A percentile compares a stretch with the other conserved stretches of the same genome.
These are phyloP conservation scores for Coemansia sp. DNA, from an alignment of 192 early-diverging fungal genomes.

Conservation along the genomic window DNA sequence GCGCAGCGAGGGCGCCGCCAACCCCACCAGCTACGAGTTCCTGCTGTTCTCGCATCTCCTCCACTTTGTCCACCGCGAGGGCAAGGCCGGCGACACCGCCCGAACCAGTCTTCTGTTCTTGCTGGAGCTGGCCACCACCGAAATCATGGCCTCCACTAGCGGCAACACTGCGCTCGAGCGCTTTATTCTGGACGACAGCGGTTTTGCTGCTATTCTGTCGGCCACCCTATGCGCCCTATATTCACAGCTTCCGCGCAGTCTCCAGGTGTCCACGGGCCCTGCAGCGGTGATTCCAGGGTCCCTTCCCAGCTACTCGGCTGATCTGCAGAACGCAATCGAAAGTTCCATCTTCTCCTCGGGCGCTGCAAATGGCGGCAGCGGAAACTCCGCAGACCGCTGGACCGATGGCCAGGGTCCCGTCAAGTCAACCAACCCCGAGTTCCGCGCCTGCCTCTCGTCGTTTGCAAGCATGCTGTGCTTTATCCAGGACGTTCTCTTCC, in stretches of 20 bases:
- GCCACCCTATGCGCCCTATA: slow-evolving; percentile 87
- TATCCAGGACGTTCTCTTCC: slow-evolving; percentile 46
- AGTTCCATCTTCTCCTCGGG: slow-evolving; percentile 63
- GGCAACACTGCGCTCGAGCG: slow-evolving; percentile 67
- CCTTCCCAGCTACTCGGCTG: slow-evolving; percentile 51
- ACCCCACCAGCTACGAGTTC: slow-evolving; percentile 66
- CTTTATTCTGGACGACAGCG: slow-evolving; percentile 76
- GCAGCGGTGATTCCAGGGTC: slow-evolving; percentile 49
- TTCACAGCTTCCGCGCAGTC: slow-evolving; percentile 81
- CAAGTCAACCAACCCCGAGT: slow-evolving; percentile 60
- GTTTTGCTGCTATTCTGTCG: slow-evolving; percentile 79
- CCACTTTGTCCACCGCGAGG: slow-evolving; percentile 87
- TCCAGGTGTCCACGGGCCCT: slow-evolving; percentile 57
- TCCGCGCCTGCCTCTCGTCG: slow-evolving; percentile 41
- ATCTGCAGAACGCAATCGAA: slow-evolving; percentile 50
- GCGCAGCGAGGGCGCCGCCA: slow-evolving; percentile 17
- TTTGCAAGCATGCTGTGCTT: slow-evolving; percentile 39
- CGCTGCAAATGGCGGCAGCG: slow-evolving; percentile 69
- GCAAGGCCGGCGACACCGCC: slow-evolving; percentile 80
- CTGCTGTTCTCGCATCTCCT: slow-evolving; percentile 87
- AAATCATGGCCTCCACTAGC: slow-evolving; percentile 53
- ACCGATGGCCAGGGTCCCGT: slow-evolving; percentile 68
- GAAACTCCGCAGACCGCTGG: slow-evolving; percentile 59
- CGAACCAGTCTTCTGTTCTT: slow-evolving; percentile 82
- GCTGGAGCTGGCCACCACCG: slow-evolving; percentile 72